Percentiles rank a stretch among this genome's conserved stretches.
Conservation (phyloP, 352 stramenopile species). For the Globisporangium viniferum region DNA sequence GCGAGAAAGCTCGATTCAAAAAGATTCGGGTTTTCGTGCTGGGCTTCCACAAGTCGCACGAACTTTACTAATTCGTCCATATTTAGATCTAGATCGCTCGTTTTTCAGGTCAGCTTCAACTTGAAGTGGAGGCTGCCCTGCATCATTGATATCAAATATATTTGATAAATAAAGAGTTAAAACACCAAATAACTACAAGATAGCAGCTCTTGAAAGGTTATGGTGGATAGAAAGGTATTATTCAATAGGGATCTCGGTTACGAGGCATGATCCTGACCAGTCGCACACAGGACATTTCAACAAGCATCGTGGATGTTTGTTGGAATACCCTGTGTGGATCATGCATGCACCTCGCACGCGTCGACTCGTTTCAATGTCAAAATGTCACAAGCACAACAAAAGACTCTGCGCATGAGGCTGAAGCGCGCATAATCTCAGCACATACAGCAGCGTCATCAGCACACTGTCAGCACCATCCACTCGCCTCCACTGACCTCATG, state of each 20-base stretch:
- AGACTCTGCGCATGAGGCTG: background rate
- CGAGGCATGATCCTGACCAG: background rate
- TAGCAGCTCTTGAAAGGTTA: background rate
- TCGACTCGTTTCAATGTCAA: background rate
- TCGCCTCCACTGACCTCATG: background rate
- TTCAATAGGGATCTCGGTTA: background rate
- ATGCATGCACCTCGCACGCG: too few relatives aligned
- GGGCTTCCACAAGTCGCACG: background rate
- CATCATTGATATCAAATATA: background rate
- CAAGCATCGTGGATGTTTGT: background rate
- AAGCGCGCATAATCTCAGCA: background rate
- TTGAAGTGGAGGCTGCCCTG: background rate
- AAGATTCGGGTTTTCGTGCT: too few relatives aligned
- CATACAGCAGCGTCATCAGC: background rate
- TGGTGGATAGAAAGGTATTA: background rate
- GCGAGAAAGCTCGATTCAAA: too few relatives aligned
- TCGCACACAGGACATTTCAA: background rate
- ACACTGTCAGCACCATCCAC: background rate
- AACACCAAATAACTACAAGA: too few relatives aligned
- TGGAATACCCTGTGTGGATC: too few relatives aligned
- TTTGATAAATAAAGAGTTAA: too few relatives aligned
- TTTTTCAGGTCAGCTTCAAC: background rate
- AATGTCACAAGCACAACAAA: background rate
- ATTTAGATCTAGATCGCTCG: background rate
- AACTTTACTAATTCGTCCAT: background rate